Evolutionary conservation across 2,329 filamentous ascomycete species (phyloP), one percentile per base, ranked within the genome.

Genomic region (Cladorrhinum sp.): DNA sequence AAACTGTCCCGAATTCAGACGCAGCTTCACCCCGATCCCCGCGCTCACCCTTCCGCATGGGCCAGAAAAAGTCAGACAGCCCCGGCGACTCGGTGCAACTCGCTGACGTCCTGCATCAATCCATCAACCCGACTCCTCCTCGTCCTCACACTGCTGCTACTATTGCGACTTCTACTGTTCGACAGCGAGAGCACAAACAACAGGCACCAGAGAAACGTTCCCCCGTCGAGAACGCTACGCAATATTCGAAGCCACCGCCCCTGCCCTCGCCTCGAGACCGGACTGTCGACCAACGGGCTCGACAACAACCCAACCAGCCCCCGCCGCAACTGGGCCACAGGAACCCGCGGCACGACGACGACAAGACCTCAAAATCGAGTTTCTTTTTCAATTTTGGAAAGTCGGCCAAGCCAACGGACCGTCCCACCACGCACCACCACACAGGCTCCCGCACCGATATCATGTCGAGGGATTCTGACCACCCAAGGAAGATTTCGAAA

Each of bases 311-410:
- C 21, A 57, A 61, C 48, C 64, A 65, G 63, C 64, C 62, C 67
- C 61, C 62, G 58, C 71, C 72, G 59, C 69, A 72, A 58, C 68
- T 67, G 64, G 76, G 74, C 65, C 74, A 69, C 70, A 73, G 71
- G 63, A 67, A 70, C 58, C 66, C 66, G 61, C 69, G 71, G 60
- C 69, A 72, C 65, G 77, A 76, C 67, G 75, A 73, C 65, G 75
- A 73, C 57, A 80, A 78, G 66, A 65, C 74, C n/a, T 74, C 77
- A 61, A 81, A 79, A 68, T 76, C 77, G 67, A 77, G 78, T 65
- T 82, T 82, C 71, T 75, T 76, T 60, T 81, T 82, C 68, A 77
- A 80, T 69, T 82, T 82, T 70, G 76, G 74, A 64, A 83, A 82
- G 67, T 71, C 72, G 21, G 72, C 76, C 65, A 80, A 77, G 65